phyloP scores from a whole-genome alignment of 768 basidiomycete species.

The Mrakia blollopis region DNA sequence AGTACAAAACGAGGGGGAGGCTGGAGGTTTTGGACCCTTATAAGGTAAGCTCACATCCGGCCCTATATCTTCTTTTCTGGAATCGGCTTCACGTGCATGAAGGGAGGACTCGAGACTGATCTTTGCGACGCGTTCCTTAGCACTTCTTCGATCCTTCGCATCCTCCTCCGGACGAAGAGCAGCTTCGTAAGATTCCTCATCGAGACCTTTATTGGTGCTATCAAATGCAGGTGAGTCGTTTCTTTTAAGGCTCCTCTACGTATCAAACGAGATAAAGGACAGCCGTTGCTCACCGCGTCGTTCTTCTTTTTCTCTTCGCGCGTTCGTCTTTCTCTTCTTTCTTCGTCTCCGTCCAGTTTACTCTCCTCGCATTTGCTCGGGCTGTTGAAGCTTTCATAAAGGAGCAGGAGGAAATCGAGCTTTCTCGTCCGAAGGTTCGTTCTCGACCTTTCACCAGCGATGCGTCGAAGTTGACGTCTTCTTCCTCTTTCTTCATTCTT shows the following conservation, averaged over 20 bases:
- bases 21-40: not conserved
- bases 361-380: slow-evolving; percentile 12
- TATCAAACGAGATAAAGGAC: too few species aligned
- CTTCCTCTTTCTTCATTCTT: too few species aligned
- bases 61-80: too few species aligned
- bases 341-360: not conserved
- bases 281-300: too few species aligned
- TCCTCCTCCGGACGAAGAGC: slow-evolving; percentile 1
- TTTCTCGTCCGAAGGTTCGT: not conserved
- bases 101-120: not conserved
- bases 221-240: slow-evolving; percentile 1
- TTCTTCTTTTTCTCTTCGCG: not conserved
- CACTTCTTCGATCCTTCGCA: slow-evolving; percentile 31
- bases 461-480: too few species aligned
- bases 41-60: slow-evolving; percentile 29
- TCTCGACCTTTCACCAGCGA: too few species aligned
- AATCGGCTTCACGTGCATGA: too few species aligned
- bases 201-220: slow-evolving; percentile 32
- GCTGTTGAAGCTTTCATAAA: slow-evolving; percentile 18
- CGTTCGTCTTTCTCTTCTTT: too few species aligned
- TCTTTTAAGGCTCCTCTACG: too few species aligned
- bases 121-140: not conserved
- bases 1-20: too few species aligned
- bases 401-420: slow-evolving; percentile 18
- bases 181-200: slow-evolving; percentile 26